Evolutionary conservation across 2,329 filamentous ascomycete species (phyloP), one percentile per base, ranked within the genome.

Genomic region (Purpureocillium lavendulum): DNA sequence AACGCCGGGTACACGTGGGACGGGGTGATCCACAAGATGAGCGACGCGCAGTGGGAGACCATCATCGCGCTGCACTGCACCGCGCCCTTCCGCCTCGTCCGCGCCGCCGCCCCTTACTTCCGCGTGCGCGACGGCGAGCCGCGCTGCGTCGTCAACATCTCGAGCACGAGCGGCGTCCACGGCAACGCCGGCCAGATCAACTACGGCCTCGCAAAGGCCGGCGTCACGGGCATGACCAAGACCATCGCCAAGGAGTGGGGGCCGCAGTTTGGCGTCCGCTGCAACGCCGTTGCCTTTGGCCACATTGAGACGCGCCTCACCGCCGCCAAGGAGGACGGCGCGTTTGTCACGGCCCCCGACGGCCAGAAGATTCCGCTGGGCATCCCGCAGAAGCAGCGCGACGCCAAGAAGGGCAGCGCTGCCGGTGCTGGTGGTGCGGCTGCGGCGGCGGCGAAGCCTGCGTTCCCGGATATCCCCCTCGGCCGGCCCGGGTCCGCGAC

Each of bases 1-100:
- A 94, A 94, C 59, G 88, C 87, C 1, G 87, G 87, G 32, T 94
- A 87, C 64, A 94, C 88, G 1, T 94, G 87, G 86, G 88, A 95
- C 60, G 88, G 83, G 7, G 87, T 94, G 30, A 87, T 94, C 49
- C 86, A 94, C 71, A 94, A 92, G 72, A 90, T 87, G 71, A 84
- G 81, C 13, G 86, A 94, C 69, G 86, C 86, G 67, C 87, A 94
- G 71, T 94, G 86, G 86, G 83, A 92, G 46, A 88, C 83, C 37
- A 94, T 95, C 59, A 66, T 94, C 24, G 78, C 82, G 16, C 71
- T 94, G 35, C 88, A 94, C 71, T 81, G 76, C 57, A 92, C 86
- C 11, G 87, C 84, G 2, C 88, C 88, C 10, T 94, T 95, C 71
- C 82, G 82, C 58, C 80, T 94, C 39, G 69, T 92, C 45, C 77